These are phyloP conservation scores for Rubia tinctorum DNA, from an alignment of 305 asterid species.

Conservation along the genomic window DNA sequence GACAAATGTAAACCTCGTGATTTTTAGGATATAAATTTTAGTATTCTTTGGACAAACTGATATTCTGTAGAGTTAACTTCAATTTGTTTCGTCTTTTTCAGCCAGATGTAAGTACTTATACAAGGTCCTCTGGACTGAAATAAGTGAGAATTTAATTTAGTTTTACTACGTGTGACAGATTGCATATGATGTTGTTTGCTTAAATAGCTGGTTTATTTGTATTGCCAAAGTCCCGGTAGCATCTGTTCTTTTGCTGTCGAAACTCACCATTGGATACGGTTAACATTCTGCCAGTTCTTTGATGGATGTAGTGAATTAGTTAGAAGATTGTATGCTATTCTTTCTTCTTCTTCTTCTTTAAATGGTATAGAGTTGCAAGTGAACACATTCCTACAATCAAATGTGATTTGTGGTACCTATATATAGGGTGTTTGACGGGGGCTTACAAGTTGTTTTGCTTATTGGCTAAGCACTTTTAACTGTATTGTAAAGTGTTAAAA, in stretches of 20 bases:
- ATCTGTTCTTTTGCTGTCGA: neutral
- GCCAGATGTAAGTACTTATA: constrained; percentile 13
- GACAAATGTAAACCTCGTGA: constrained; percentile 20
- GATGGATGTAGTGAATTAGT: neutral
- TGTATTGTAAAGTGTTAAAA: too few relatives aligned
- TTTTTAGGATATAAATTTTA: constrained; percentile 10
- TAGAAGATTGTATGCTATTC: neutral
- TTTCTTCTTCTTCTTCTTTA: neutral
- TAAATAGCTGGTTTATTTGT: neutral
- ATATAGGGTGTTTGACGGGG: neutral
- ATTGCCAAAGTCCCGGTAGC: neutral
- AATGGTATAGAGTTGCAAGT: neutral
- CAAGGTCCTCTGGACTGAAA: constrained; percentile 5
- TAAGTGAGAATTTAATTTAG: neutral
- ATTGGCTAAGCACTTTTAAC: too few relatives aligned
- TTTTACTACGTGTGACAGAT: neutral
- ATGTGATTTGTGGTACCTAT: neutral
- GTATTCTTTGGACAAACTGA: constrained; percentile 27
- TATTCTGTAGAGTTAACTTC: constrained; percentile 18
- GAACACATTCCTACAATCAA: too few relatives aligned
- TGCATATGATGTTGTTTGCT: neutral
- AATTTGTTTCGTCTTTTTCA: constrained; percentile 9
- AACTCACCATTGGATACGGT: neutral
- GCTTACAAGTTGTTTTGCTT: neutral
- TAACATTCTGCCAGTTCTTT: neutral